Conservation (phyloP, 2,329 filamentous ascomycete species). For the Paraphaeosphaeria minitans region DNA sequence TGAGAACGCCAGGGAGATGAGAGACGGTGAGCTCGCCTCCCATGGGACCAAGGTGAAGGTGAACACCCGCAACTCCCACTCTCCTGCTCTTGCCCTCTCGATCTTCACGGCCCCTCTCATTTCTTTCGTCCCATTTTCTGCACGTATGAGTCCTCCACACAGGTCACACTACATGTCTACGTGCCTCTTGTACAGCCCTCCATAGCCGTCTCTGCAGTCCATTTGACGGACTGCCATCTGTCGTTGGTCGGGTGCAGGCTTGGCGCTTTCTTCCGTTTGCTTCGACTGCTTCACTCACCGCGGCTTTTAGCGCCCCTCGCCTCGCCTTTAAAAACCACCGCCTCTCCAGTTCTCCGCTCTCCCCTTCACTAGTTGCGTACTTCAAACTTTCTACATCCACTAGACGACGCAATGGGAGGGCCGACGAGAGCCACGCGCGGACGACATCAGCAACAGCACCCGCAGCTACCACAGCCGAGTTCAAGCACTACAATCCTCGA, state of each 20-base stretch:
- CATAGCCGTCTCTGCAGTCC: neutral
- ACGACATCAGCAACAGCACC: neutral
- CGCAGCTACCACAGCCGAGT: neutral
- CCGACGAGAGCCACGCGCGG: constrained; percentile 5
- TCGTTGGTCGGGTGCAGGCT: neutral
- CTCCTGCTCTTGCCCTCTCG: neutral
- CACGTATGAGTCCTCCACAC: constrained; percentile 14
- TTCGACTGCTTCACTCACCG: constrained; percentile 4
- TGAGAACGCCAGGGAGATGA: neutral
- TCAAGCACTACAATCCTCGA: constrained; percentile 11
- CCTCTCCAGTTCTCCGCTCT: neutral
- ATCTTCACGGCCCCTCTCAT: neutral
- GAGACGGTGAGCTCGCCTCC: neutral
- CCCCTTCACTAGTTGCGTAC: neutral
- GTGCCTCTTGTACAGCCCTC: neutral
- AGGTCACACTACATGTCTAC: neutral
- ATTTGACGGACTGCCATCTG: neutral
- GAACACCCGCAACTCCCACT: neutral
- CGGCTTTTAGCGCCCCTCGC: neutral
- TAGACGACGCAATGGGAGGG: constrained; percentile 13
- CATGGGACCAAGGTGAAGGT: neutral
- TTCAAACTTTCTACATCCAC: neutral
- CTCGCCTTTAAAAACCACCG: neutral
- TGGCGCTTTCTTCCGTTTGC: constrained; percentile 1
- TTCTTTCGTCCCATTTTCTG: constrained; percentile 7